These are phyloP conservation scores for Mortierella sp. DNA, from an alignment of 371 early-diverging fungal species.

Conservation along the genomic window DNA sequence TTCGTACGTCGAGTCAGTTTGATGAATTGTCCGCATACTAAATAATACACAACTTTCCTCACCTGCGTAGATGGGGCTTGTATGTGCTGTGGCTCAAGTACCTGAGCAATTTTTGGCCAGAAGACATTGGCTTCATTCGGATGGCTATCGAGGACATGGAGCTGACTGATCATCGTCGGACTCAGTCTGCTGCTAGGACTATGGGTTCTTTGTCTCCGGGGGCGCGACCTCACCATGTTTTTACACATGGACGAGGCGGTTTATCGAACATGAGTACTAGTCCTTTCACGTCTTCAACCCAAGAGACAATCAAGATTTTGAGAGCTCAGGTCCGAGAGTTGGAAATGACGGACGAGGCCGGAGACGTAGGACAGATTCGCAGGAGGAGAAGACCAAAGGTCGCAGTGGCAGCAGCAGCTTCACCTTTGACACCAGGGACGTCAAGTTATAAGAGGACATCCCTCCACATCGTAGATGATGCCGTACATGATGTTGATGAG, in stretches of 20 bases:
- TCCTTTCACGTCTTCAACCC: conserved; percentile 14
- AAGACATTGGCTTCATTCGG: conserved; percentile 49
- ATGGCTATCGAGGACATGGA: conserved; percentile 40
- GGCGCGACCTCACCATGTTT: conserved; percentile 8
- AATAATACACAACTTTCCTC: no score
- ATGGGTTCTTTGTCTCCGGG: neutral
- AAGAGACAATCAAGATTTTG: conserved; percentile 40
- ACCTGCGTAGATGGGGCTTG: conserved; percentile 37
- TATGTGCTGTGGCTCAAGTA: conserved; percentile 50
- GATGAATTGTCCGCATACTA: no score
- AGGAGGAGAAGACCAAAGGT: conserved; percentile 38
- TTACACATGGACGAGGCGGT: conserved; percentile 9
- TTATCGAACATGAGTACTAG: neutral
- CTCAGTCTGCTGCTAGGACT: neutral
- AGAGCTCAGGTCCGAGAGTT: conserved; percentile 30
- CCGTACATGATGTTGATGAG: no score
- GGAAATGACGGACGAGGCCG: conserved; percentile 38
- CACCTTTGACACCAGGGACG: neutral
- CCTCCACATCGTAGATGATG: no score
- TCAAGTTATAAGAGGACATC: no score
- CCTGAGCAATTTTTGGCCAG: conserved; percentile 52
- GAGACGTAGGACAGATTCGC: conserved; percentile 39
- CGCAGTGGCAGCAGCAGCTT: neutral
- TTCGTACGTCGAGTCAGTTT: no score
- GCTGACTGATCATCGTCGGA: conserved; percentile 31